Base-by-base conservation (phyloP, 495 filamentous ascomycete species). In the Cercophora samala region DNA sequence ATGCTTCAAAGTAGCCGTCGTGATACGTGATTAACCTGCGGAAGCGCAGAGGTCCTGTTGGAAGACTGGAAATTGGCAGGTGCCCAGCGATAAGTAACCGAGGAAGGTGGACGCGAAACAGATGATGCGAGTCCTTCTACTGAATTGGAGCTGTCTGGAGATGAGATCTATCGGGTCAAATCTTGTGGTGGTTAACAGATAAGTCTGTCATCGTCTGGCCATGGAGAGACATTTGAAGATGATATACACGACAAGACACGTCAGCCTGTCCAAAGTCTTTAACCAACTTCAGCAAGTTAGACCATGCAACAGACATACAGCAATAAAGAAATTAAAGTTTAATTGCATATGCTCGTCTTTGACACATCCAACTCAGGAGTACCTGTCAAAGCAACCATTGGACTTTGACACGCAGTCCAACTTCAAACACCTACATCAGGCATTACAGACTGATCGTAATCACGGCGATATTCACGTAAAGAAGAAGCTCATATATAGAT, bases 171-270 rank as follows among this genome's bases (percentile, higher is more conserved):
- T 17, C 15, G 11, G 8, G 11, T 46, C 37, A 46, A 17, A 13
- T 46, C 15, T 17, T 9, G 1, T 46, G 11, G 15, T 46, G 37
- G 8, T 18, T 46, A 9, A 46, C 37, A 46, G 37, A 46, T 46
- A 46, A 46, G 37, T 46, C 64, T 67, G 0, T 66, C 67, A 9
- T 13, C 3, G 15, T 46, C 37, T 46, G 37, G 37, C 37, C 18
- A 21, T 58, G 54, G 19, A 21, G 54, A 58, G 54, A 58, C 5
- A 22, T 8, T 9, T 58, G 17, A 58, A 18, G 54, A 58, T 58
- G 23, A n/a, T 46, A 46, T 46, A 46, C 9, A 46, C 37, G 37
- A 46, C 37, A 46, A 46, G 37, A 46, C 37, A 1, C 37, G 37
- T 46, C 37, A 13, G 37, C 37, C 37, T 46, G 37, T 46, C 11